Conservation (phyloP, 441 rosid species). For the Adansonia grandidieri region DNA sequence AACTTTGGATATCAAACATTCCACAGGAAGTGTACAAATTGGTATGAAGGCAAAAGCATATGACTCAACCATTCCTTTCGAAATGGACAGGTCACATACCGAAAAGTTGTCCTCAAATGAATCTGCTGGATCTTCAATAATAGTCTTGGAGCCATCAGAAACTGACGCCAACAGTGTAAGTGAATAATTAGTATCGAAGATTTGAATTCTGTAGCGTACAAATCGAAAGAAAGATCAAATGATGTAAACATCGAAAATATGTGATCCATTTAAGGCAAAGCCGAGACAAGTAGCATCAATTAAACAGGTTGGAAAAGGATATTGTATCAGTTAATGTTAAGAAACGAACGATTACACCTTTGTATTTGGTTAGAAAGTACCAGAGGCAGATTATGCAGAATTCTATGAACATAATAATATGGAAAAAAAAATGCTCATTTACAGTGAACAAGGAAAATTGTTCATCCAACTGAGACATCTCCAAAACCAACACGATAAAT, state of each 20-base stretch:
- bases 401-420: neutral
- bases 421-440: neutral
- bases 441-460: neutral
- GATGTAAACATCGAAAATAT: neutral
- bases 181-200: neutral
- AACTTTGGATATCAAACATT: neutral
- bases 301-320: neutral
- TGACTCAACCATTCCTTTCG: neutral
- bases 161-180: constrained; percentile 42
- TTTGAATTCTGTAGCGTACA: neutral
- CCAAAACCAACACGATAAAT: neutral
- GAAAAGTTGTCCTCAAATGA: constrained; percentile 51
- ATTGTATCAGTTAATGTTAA: neutral
- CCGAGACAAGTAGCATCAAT: neutral
- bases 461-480: neutral
- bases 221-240: neutral
- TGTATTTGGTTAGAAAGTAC: neutral
- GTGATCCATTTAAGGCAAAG: neutral
- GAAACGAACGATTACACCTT: neutral
- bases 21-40: neutral
- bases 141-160: constrained; percentile 38
- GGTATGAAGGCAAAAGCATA: neutral
- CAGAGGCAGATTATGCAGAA: constrained; percentile 9
- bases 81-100: constrained; percentile 40
- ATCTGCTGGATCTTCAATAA: constrained; percentile 54